Base-by-base conservation (phyloP, 1,284 basidiomycete species). In the Naganishia liquefaciens region DNA sequence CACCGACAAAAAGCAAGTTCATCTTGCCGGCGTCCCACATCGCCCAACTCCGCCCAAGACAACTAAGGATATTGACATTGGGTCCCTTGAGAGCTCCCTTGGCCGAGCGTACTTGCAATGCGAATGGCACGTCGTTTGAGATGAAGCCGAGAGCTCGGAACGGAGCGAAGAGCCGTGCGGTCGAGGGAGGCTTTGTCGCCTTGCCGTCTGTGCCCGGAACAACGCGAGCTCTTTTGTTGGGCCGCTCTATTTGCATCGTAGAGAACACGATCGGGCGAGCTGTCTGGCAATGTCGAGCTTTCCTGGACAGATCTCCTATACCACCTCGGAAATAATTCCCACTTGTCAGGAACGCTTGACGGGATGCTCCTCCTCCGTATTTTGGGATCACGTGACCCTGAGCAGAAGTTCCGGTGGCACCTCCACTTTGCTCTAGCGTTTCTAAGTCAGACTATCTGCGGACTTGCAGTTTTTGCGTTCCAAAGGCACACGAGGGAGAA, bases 1-100 rank as follows among this genome's bases (percentile, higher is more conserved):
- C 76, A 89, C 94, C 93, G 66, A 96, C 92, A 76, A 99, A 98
- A 52, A 98, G 82, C 53, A 99, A 80, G 19, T 84, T 85, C 90
- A 99, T 93, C 79, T 88, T 91, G 39, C 87, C 90, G 15, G 92
- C 93, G 74, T 97, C 93, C 95, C 95, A 99, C 78, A 98, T 83
- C 23, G 92, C 90, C 95, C 95, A 99, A 70, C 90, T 87, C 68
- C 84, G 86, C 17, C 95, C 95, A 5, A 98, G 78, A 72, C 91
- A 94, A 15, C 93, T 96, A 47, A 97, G 80, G 54, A 99, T 82
- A 70, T 92, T 88, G 65, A 93, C 82, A 53, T 85, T 84, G 0
- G 91, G 91, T 1, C 88, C 89, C 51, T 90, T 88, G 0, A 88
- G 86, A 9, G 91, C 87, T 39, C 92, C 92, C 76, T 93, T 95